Evolutionary conservation across 2,329 filamentous ascomycete genomes (phyloP), one percentile per base, ranked within the genome.

Genomic region (Capronia coronata): DNA sequence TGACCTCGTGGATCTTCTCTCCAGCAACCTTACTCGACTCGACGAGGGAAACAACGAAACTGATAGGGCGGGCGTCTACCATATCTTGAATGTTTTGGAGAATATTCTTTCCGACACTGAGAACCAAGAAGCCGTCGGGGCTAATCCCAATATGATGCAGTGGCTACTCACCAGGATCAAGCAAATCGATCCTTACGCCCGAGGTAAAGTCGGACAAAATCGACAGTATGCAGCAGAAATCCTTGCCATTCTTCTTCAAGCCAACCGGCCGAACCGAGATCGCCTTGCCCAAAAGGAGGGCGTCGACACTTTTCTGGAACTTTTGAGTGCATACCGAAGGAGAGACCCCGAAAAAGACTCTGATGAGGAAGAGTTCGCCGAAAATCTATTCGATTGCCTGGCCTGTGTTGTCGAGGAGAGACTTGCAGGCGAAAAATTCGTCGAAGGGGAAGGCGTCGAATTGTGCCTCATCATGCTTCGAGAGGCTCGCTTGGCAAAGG

Each of bases 151-250:
- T 6, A 71, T 95, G 0, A 65, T 96, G 6, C 71, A 77, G 38
- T 97, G 88, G 88, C 76, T 98, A 2, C 71, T 95, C 29, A 69
- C 75, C 43, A 79, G 93, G 43, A 84, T 88, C 54, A 81, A 85
- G 59, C 76, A 74, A 48, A 76, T 77, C 43, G 88, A 95, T 65
- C 71, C 71, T 2, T 35, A 48, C n/a, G 52, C 57, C 2, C 39
- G 55, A 8, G 51, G 46, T n/a, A 72, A 75, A 0, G 79, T 94
- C 1, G 76, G 80, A 3, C 93, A 98, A 65, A 98, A 98, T 65
- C 94, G 93, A 65, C 91, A 96, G 65, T 98, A 97, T 65, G 80
- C 89, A 0, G 88, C 91, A 13, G 93, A 98, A 68, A 80, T 97
- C 6, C 74, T 98, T 2, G 89, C 91, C 10, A 93, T 98, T 47